Conservation (phyloP, 2,329 filamentous ascomycete genomes). For the Diaporthe citrichinensis region DNA sequence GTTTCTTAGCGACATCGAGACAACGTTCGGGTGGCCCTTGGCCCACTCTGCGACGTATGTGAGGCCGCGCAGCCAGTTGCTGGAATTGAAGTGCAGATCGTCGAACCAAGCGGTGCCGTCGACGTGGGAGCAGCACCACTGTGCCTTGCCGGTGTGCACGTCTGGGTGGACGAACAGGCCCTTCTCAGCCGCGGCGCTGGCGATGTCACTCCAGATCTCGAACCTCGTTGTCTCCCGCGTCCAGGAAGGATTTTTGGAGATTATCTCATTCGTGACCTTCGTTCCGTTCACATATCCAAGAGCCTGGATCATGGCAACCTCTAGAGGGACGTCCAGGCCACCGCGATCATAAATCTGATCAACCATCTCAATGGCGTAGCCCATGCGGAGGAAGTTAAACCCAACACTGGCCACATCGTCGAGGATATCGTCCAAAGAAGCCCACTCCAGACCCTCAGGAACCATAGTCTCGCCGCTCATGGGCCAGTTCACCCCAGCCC, state of each 20-base stretch:
- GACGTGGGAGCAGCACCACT: conserved; percentile 61
- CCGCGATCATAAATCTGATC: conserved; percentile 60
- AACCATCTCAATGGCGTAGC: conserved; percentile 70
- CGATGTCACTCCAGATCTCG: conserved; percentile 57
- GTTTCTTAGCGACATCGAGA: conserved; percentile 58
- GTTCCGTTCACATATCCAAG: conserved; percentile 64
- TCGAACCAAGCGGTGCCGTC: conserved; percentile 70
- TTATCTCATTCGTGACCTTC: conserved; percentile 59
- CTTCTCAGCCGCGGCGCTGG: conserved; percentile 50
- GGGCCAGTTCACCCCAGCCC: conserved; percentile 55
- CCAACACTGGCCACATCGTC: conserved; percentile 63
- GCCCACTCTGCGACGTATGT: conserved; percentile 64
- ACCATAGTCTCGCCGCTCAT: conserved; percentile 66
- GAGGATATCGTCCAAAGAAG: conserved; percentile 63
- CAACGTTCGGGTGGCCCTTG: conserved; percentile 55
- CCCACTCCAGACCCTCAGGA: conserved; percentile 69
- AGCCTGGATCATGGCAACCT: conserved; percentile 55
- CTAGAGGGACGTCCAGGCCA: conserved; percentile 56
- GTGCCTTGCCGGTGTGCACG: conserved; percentile 57
- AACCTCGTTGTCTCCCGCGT: conserved; percentile 62
- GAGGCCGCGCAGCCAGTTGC: conserved; percentile 69
- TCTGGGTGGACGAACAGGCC: conserved; percentile 58
- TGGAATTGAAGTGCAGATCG: conserved; percentile 66
- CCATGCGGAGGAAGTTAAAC: conserved; percentile 70
- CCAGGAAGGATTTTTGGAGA: conserved; percentile 65